These are phyloP conservation scores for Magnusiomyces suaveolens DNA, from an alignment of 1,139 yeast species.

Conservation along the genomic window DNA sequence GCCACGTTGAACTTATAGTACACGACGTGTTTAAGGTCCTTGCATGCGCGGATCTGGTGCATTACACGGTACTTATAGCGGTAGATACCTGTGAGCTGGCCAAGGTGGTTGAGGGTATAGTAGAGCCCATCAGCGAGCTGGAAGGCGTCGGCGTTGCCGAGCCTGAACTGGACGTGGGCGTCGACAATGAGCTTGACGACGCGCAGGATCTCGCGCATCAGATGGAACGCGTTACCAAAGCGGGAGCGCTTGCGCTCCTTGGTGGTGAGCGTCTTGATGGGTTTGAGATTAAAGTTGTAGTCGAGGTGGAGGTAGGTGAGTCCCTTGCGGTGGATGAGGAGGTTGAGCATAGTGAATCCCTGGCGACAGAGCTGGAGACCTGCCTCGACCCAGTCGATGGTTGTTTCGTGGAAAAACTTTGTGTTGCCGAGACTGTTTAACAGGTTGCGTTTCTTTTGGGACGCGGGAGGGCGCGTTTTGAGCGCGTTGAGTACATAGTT, in stretches of 20 bases:
- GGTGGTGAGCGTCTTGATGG: slow-evolving; percentile 91
- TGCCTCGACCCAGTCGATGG: slow-evolving; percentile 97
- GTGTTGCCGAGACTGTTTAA: slow-evolving; percentile 63
- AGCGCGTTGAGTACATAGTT: slow-evolving; percentile 63
- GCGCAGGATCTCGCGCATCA: slow-evolving; percentile 79
- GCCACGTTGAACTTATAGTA: slow-evolving; percentile 69
- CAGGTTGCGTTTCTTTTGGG: slow-evolving; percentile 47
- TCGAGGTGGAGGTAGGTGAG: slow-evolving; percentile 87
- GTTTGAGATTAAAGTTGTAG: slow-evolving; percentile 90
- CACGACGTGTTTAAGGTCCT: slow-evolving; percentile 85
- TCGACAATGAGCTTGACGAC: slow-evolving; percentile 80
- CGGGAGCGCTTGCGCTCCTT: slow-evolving; percentile 93
- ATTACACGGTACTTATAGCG: slow-evolving; percentile 94
- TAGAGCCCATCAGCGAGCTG: slow-evolving; percentile 92
- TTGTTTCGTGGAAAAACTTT: slow-evolving; percentile 81
- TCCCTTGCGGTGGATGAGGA: slow-evolving; percentile 84
- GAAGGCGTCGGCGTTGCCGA: slow-evolving; percentile 86
- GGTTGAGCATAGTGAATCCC: slow-evolving; percentile 87
- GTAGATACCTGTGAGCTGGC: slow-evolving; percentile 92
- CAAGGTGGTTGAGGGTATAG: slow-evolving; percentile 83
- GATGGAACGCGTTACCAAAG: slow-evolving; percentile 92
- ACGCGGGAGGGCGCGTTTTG: slow-evolving; percentile 33
- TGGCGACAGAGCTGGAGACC: slow-evolving; percentile 89
- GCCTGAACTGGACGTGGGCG: slow-evolving; percentile 80
- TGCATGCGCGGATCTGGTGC: slow-evolving; percentile 96